These are phyloP conservation scores for Przewalskia tangutica DNA, from an alignment of 257 asterid species.

Conservation along the genomic window DNA sequence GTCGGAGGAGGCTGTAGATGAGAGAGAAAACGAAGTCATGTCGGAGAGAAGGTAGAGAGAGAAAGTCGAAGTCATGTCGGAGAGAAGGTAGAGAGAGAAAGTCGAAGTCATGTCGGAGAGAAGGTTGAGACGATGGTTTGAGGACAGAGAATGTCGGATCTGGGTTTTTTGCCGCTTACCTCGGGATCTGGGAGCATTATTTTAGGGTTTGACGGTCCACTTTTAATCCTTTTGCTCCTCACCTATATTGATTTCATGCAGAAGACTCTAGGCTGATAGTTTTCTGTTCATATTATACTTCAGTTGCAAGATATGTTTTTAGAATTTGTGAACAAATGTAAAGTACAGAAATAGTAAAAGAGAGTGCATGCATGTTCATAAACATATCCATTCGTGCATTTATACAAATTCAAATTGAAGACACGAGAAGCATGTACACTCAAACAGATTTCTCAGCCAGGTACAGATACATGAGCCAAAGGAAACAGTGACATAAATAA, in stretches of 20 bases:
- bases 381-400: neutral
- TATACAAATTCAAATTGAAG: neutral
- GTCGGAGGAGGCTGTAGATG: no score
- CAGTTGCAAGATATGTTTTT: neutral
- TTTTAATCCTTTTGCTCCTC: neutral
- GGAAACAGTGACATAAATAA: neutral
- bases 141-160: no score
- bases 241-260: neutral
- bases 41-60: no score
- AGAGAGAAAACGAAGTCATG: no score
- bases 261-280: neutral
- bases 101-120: no score
- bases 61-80: no score
- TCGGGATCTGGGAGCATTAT: no score
- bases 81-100: no score
- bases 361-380: neutral
- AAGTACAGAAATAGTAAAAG: neutral
- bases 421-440: neutral
- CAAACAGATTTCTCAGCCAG: neutral
- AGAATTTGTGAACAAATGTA: neutral
- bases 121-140: no score
- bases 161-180: no score
- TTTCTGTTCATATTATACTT: neutral
- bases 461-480: neutral
- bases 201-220: no score